Evolutionary conservation across 78 protist species (phyloP).

Genomic region (Chrysochromulina tobinii): DNA sequence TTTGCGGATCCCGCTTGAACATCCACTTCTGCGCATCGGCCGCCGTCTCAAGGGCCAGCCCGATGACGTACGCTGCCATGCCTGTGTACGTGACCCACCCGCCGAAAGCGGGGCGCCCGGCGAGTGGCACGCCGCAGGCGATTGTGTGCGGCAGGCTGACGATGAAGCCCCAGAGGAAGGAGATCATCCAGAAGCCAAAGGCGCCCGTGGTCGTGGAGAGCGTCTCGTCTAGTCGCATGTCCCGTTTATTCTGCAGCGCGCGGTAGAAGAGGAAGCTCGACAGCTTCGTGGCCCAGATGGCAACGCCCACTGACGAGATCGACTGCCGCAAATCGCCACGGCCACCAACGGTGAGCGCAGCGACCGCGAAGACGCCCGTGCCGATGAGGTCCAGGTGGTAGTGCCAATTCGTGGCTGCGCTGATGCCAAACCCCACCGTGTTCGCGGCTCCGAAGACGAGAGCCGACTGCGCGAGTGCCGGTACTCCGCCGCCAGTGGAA

Average conservation of each 20-base stretch:
- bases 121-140: neutral
- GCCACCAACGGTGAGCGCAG: neutral
- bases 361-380: neutral
- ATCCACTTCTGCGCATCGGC: neutral
- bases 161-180: neutral
- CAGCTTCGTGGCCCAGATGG: neutral
- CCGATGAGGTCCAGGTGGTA: constrained; percentile 6
- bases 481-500: too few relatives aligned
- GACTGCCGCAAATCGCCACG: neutral
- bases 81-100: neutral
- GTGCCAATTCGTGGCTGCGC: neutral
- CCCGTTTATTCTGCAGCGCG: neutral
- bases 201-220: neutral
- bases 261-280: neutral
- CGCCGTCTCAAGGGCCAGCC: neutral
- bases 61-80: neutral
- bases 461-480: neutral
- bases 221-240: neutral
- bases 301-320: neutral
- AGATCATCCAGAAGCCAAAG: neutral
- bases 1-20: neutral
- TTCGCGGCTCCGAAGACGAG: neutral
- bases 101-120: neutral
- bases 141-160: constrained; percentile 4
- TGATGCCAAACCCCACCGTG: neutral